Evolutionary conservation across 176 grass and related monocot species (phyloP).

Genomic region (Hsuehochloa calcarea): DNA sequence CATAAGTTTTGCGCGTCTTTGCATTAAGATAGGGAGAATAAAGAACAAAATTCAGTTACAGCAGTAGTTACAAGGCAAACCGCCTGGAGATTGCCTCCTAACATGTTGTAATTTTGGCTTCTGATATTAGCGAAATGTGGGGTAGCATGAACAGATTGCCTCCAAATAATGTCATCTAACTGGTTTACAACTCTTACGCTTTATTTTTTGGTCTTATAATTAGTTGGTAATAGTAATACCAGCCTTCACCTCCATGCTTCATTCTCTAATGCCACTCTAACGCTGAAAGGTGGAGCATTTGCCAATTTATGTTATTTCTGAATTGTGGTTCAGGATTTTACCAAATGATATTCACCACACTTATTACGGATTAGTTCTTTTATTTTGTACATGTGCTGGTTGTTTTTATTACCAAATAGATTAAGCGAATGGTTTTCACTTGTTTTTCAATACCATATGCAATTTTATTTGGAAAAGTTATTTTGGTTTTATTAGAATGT

Average conservation of each 20-base stretch:
- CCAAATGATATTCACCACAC: not conserved
- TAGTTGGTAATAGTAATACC: constrained; percentile 4
- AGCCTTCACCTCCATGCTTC: not conserved
- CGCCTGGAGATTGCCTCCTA: not conserved
- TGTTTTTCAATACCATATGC: not conserved
- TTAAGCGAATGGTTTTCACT: not conserved
- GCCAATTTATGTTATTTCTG: not conserved
- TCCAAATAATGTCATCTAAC: not conserved
- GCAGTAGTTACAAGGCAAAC: too few species aligned
- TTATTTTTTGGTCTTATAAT: not conserved
- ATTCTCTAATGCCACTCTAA: not conserved
- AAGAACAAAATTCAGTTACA: too few species aligned
- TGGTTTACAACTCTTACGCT: not conserved
- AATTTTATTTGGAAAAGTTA: constrained; percentile 7
- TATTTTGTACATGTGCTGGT: not conserved
- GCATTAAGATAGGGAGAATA: too few species aligned
- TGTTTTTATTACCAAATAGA: not conserved
- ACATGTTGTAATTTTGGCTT: not conserved
- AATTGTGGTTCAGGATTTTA: not conserved
- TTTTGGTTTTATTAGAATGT: not conserved
- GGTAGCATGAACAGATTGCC: not conserved
- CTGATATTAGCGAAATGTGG: not conserved
- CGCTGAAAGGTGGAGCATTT: constrained; percentile 8
- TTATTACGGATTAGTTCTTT: not conserved
- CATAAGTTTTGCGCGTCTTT: too few species aligned